Conservation (phyloP, 2,329 filamentous ascomycete species). For the Neofusicoccum kwambonambiense region DNA sequence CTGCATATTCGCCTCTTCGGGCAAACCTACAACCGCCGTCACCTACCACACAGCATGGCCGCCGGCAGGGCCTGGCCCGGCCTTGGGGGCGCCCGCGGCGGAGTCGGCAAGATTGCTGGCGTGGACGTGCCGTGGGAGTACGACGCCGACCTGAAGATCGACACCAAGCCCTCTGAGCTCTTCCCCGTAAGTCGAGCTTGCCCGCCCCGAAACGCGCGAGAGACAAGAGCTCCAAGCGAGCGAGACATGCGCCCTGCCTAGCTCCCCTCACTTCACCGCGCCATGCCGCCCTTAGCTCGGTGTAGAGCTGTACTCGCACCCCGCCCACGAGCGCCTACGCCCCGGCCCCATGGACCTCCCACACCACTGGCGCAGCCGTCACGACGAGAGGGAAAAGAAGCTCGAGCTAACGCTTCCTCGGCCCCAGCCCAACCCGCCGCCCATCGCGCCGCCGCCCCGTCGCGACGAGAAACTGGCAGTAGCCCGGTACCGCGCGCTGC, state of each 20-base stretch:
- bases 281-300: not conserved
- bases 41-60: constrained; percentile 7
- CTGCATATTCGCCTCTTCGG: not conserved
- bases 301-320: not conserved
- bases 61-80: constrained; percentile 27
- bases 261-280: not conserved
- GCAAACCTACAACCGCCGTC: not conserved
- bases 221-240: not conserved
- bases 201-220: not conserved
- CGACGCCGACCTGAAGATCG: constrained; percentile 38
- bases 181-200: constrained; percentile 37
- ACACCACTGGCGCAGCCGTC: no score
- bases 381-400: constrained; percentile 19
- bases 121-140: constrained; percentile 44
- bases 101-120: constrained; percentile 42
- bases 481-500: constrained; percentile 51
- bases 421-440: constrained; percentile 14
- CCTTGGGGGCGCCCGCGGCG: constrained; percentile 31
- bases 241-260: constrained; percentile 7
- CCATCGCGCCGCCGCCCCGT: constrained; percentile 35
- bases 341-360: no score
- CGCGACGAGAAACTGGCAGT: constrained; percentile 48
- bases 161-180: constrained; percentile 39
- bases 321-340: no score
- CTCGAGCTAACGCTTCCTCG: not conserved